Evolutionary conservation across 805 yeast genomes (phyloP).

Genomic region (Teunomyces pallodes): DNA sequence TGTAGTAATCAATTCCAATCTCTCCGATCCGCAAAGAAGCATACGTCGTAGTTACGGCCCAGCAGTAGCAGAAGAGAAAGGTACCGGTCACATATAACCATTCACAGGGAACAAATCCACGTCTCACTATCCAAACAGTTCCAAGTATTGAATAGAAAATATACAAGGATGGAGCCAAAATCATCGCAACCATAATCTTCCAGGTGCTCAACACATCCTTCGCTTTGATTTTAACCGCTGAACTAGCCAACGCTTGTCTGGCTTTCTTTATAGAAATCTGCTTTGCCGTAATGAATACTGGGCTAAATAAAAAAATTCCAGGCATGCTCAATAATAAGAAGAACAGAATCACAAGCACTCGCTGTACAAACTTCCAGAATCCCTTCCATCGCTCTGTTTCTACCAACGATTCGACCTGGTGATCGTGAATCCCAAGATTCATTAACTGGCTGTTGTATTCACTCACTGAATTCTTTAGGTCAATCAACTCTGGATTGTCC

Average conservation of each 20-base stretch:
- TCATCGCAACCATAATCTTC: conserved; percentile 43
- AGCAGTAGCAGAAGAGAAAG: conserved; percentile 31
- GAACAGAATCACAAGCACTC: conserved; percentile 27
- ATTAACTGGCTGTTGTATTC: conserved; percentile 32
- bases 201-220: conserved; percentile 42
- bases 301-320: conserved; percentile 37
- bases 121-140: conserved; percentile 19
- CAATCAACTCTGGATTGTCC: conserved; percentile 32
- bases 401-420: conserved; percentile 34
- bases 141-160: conserved; percentile 38
- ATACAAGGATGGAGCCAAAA: conserved; percentile 39
- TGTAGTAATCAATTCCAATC: conserved; percentile 41
- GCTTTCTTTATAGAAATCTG: conserved; percentile 36
- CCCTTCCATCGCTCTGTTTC: conserved; percentile 19
- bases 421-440: conserved; percentile 38
- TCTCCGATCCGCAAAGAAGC: conserved; percentile 43
- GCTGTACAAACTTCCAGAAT: conserved; percentile 20
- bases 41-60: conserved; percentile 39
- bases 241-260: conserved; percentile 35
- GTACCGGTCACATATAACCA: conserved; percentile 15
- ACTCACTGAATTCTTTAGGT: conserved; percentile 27
- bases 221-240: conserved; percentile 40
- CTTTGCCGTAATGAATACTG: conserved; percentile 35
- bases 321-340: conserved; percentile 36
- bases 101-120: conserved; percentile 10